Base-by-base conservation (phyloP, 2,329 filamentous ascomycete species). In the Grosmannia penicillata region DNA sequence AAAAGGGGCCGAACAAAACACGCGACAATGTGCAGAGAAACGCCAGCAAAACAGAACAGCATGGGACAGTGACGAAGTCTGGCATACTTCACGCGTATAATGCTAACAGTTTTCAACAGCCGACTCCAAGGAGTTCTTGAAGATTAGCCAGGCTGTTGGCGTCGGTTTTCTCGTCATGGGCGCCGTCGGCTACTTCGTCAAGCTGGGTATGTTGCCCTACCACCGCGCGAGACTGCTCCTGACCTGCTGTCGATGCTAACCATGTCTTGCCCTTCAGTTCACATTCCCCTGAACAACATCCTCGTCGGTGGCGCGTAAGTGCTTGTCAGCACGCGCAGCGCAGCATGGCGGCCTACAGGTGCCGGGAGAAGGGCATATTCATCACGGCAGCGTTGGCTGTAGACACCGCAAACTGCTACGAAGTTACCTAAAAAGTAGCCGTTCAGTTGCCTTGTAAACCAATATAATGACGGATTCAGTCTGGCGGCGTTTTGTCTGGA, bases 121-220 rank as follows among this genome's bases (percentile, higher is more conserved):
- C 40, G 65, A 70, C 52, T 53, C 57, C 50, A 61, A 63, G 49
- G 68, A 73, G 52, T 72, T 72, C 55, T 56, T 69, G 49, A 69
- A 70, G 59, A 58, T 59, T 52, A 56, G 53, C 43, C 54, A 58
- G 49, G 76, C 76, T 44, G 76, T 81, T 45, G 77, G 75, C 42
- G 68, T 78, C 45, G 77, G 77, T 43, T 81, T 81, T 60, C 57
- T 81, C 45, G 69, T 80, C 57, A 80, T 79, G 75, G 75, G 75
- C 45, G 72, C 73, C 34, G 76, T 80, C 41, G 76, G 76, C 45
- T 81, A 79, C 59, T 58, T 81, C 45, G 74, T 81, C 54, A 80
- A 81, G 67, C 66, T 81, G 53, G 76, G 72, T 77, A 63, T 36
- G 69, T 47, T 23, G 3, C n/a, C 10, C 10, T 4, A n/a, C n/a